A percentile compares a stretch with the other conserved stretches of the same genome.
phyloP scores from a whole-genome alignment of 306 rosid species.

The Ziziphus jujuba region DNA sequence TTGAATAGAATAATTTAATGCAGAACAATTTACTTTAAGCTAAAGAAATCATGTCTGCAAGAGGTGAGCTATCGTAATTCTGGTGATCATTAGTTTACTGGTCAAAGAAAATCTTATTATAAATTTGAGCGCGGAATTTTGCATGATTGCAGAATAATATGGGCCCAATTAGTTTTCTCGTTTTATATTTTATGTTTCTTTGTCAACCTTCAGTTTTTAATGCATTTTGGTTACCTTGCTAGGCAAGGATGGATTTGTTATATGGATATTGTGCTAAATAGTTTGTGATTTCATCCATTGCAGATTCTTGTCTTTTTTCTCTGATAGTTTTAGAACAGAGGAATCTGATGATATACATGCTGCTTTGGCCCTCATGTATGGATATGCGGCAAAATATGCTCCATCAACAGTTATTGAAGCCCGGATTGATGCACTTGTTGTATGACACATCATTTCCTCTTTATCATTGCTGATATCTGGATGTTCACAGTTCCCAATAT shows the following conservation, averaged over 20 bases:
- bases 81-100: too few species aligned
- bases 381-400: conserved; percentile 98
- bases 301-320: conserved; percentile 86
- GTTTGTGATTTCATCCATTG: conserved; percentile 32
- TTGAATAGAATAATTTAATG: too few species aligned
- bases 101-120: too few species aligned
- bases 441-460: conserved; percentile 51
- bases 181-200: too few species aligned
- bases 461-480: conserved; percentile 12
- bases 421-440: conserved; percentile 95
- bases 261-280: neutral
- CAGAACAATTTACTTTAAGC: too few species aligned
- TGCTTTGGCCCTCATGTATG: conserved; percentile 97
- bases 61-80: too few species aligned
- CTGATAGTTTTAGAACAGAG: conserved; percentile 75
- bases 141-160: too few species aligned
- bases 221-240: neutral
- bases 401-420: conserved; percentile 98
- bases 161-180: too few species aligned
- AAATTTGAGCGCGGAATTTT: too few species aligned
- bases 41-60: too few species aligned
- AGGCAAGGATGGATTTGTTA: neutral
- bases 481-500: neutral
- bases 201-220: too few species aligned
- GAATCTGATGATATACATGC: conserved; percentile 97